Evolutionary conservation across 768 basidiomycete genomes (phyloP), one percentile per base, ranked within the genome.

Genomic region (Tylopilus plumbeoviolaceoides): DNA sequence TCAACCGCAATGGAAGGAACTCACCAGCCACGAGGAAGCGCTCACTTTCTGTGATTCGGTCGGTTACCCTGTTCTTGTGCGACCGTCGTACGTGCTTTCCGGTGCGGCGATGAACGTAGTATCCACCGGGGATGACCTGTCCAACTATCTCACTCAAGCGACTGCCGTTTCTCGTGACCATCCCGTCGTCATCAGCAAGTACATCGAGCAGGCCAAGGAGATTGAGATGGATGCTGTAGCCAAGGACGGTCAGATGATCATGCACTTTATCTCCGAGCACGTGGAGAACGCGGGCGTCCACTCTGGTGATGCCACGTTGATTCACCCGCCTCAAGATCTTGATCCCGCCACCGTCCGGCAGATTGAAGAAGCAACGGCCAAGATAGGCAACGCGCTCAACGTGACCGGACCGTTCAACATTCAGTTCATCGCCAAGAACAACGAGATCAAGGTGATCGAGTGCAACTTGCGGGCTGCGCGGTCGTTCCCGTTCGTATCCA

Each of bases 101-200:
- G 97, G 97, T 42, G 97, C 95, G 2, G 97, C 97, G 23, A 99
- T 99, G 97, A 99, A 99, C 68, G 95, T 99, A 53, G 97, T 98
- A 14, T 98, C 89, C 53, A 95, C 92, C 11, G 78, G 80, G 40
- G 87, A 95, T 65, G 97, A 98, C 68, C 78, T 99, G 39, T 83
- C 83, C 42, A 91, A 84, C 68, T 99, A 98, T 70, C 80, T 99
- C 53, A 89, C 87, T 1, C 95, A 93, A 72, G 97, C 97, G 18
- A 89, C 95, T 20, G 94, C 91, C 49, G 94, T 99, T 51, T 99
- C 97, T 40, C 85, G 91, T 43, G 92, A 95, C 31, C 91, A 97
- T 64, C 95, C 95, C 2, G 95, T 98, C 57, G 95, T 99, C 62
- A 98, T 98, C 72, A 89, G 91, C 58, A 99, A 99, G 72, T 99